A percentile compares a stretch with the other conserved stretches of the same genome.
Evolutionary conservation across 352 stramenopile genomes (phyloP).

Genomic region (Peronospora tabacina): DNA sequence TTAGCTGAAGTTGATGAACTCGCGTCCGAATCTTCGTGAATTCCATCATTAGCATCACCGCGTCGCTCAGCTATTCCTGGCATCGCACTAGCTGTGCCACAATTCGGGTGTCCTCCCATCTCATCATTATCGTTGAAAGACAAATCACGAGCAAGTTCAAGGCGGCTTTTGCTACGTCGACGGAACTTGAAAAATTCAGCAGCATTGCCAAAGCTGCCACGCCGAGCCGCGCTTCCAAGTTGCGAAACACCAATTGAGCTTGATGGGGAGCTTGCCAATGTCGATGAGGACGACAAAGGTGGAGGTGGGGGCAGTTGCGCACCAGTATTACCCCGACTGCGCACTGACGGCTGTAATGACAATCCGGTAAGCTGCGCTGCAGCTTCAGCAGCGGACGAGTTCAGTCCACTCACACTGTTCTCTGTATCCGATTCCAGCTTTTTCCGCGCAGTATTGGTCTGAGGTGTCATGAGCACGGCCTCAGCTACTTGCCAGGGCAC

Average conservation of each 20-base stretch:
- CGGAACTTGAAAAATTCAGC: conserved; percentile 84
- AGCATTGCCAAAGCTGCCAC: conserved; percentile 76
- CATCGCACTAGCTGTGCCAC: conserved; percentile 48
- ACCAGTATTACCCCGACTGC: conserved; percentile 33
- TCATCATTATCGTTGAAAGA: conserved; percentile 44
- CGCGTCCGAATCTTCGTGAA: conserved; percentile 39
- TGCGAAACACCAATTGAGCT: conserved; percentile 14
- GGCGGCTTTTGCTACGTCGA: conserved; percentile 76
- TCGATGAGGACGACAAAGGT: conserved; percentile 14
- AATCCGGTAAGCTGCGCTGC: conserved; percentile 58
- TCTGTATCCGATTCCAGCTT: conserved; percentile 49
- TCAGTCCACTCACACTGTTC: conserved; percentile 31
- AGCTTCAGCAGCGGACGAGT: conserved; percentile 53
- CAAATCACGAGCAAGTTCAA: conserved; percentile 69
- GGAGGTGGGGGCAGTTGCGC: conserved; percentile 19
- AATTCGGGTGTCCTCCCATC: conserved; percentile 41
- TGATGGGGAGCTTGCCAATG: conserved; percentile 27
- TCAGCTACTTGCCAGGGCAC: conserved; percentile 82
- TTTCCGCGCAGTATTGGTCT: conserved; percentile 60
- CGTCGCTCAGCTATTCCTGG: conserved; percentile 64
- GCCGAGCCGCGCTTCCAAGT: conserved; percentile 31
- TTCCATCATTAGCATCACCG: conserved; percentile 38
- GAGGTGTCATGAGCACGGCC: conserved; percentile 71
- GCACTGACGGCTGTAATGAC: conserved; percentile 31
- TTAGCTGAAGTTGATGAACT: conserved; percentile 49